phyloP scores from a whole-genome alignment of 2,329 filamentous ascomycete species.

The Tolypocladium tropicale region DNA sequence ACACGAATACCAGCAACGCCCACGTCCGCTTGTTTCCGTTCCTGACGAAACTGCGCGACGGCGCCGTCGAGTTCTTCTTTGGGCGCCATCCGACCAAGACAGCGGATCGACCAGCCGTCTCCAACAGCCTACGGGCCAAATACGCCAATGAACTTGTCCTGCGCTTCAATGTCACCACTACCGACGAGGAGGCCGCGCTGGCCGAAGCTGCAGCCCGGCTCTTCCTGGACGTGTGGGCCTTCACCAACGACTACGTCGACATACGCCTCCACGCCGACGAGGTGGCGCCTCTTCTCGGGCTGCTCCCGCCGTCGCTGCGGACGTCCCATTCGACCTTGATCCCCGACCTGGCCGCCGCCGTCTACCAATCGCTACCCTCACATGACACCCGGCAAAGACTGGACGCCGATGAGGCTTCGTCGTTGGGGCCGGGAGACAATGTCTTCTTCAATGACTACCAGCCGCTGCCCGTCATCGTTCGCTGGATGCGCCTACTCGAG shows the following conservation, averaged over 20 bases:
- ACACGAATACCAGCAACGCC: slow-evolving; percentile 2
- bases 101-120: slow-evolving; percentile 11
- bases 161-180: slow-evolving; percentile 68
- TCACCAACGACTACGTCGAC: slow-evolving; percentile 72
- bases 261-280: slow-evolving; percentile 68
- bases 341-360: slow-evolving; percentile 65
- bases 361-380: slow-evolving; percentile 44
- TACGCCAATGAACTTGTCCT: slow-evolving; percentile 82
- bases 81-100: slow-evolving; percentile 28
- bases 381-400: slow-evolving; percentile 7
- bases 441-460: slow-evolving; percentile 93
- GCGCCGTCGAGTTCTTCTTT: slow-evolving; percentile 38
- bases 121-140: slow-evolving; percentile 26
- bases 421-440: slow-evolving; percentile 42
- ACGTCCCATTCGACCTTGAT: slow-evolving; percentile 66
- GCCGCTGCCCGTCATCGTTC: slow-evolving; percentile 68
- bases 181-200: slow-evolving; percentile 59
- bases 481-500: slow-evolving; percentile 83
- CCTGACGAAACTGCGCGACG: slow-evolving; percentile 40
- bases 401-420: slow-evolving; percentile 16
- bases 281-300: slow-evolving; percentile 64
- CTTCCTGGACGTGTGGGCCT: slow-evolving; percentile 86
- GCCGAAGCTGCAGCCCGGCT: slow-evolving; percentile 64
- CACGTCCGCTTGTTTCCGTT: slow-evolving; percentile 31
- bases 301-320: slow-evolving; percentile 67